Base-by-base conservation (phyloP, 495 filamentous ascomycete species). In the Talaromyces proteolyticus region DNA sequence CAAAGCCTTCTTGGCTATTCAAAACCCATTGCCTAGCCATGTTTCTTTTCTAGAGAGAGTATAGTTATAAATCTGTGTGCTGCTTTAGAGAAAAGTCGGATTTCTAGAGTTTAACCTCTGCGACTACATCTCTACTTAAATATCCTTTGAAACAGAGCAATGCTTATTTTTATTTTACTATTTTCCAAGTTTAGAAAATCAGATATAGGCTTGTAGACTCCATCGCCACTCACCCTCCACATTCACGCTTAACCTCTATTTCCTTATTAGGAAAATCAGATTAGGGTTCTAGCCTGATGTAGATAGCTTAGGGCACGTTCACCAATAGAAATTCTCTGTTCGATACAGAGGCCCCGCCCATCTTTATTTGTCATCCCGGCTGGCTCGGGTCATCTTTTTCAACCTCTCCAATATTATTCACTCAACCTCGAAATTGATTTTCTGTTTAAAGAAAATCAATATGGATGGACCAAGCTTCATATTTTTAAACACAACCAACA, bases 21-120 rank as follows among this genome's bases (percentile, higher is more conserved):
- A 58, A 34, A 21, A 58, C 42, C 55, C 55, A 58, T 50, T 58
- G 55, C 19, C 52, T 51, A 18, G 55, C 55, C 55, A 58, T 57
- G 1, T 25, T 50, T 47, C 42, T 21, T 42, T 41, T 45, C 16
- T 44, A 8, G 4, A 34, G 14, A 2, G 29, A 2, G 8, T 34
- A 34, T 34, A 4, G 4, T 8, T 10, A 10, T 29, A 10, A 10
- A 34, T 34, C 4, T 34, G 4, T 10, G 14, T 29, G 25, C 12
- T 10, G 29, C 8, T 10, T 8, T 2, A 14, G 4, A 14, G 4
- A 34, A 34, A 34, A 34, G 29, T 34, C 25, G 6, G 25, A 29
- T 29, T 6, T 29, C 25, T 29, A 29, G 12, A 29, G 12, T 29
- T 29, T 5, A 29, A n/a, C n/a, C n/a, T n/a, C n/a, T n/a, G n/a